Base-by-base conservation (phyloP, 495 filamentous ascomycete genomes). In the Podospora pseudoanserina region DNA sequence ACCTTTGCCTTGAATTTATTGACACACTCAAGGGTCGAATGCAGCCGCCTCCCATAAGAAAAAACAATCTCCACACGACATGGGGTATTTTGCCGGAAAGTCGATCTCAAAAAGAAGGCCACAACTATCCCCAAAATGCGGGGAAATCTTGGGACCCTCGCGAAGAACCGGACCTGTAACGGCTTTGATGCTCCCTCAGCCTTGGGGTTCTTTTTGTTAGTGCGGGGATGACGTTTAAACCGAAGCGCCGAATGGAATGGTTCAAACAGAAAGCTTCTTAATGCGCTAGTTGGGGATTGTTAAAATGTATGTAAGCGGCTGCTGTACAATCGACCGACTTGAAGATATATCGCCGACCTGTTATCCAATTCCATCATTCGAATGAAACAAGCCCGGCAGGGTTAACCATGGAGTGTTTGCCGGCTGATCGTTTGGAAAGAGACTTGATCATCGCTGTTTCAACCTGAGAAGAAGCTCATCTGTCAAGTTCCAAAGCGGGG, bases 61-160 rank as follows among this genome's bases (percentile, higher is more conserved):
- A 49, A 64, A 63, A 58, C 59, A 71, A 62, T 69, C 65, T 65
- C 65, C 23, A 67, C 63, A 59, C 59, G 63, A 54, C 60, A 54
- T 27, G 66, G 64, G 65, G 39, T 20, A 53, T 74, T 70, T 72
- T 72, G 70, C 70, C 70, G 67, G 70, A 72, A 66, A 68, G 66
- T 63, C 63, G 65, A 69, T 65, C 57, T 60, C 4, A 34, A 55
- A 32, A 20, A 54, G 56, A 20, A 53, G 20, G 58, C 56, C 53
- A 58, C 58, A 49, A 57, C 64, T 28, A 44, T 20, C 44, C 64
- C 63, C 59, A 64, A 64, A 72, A 62, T 72, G 70, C 70, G 70
- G 70, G 70, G 70, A 72, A 72, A 65, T 32, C 2, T 39, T 65
- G 23, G 56, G 39, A 49, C 39, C 54, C 13, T 65, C 56, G 61